These are phyloP conservation scores for Ceratocystis alfenasii DNA, from an alignment of 2,329 filamentous ascomycete genomes.

Conservation along the genomic window DNA sequence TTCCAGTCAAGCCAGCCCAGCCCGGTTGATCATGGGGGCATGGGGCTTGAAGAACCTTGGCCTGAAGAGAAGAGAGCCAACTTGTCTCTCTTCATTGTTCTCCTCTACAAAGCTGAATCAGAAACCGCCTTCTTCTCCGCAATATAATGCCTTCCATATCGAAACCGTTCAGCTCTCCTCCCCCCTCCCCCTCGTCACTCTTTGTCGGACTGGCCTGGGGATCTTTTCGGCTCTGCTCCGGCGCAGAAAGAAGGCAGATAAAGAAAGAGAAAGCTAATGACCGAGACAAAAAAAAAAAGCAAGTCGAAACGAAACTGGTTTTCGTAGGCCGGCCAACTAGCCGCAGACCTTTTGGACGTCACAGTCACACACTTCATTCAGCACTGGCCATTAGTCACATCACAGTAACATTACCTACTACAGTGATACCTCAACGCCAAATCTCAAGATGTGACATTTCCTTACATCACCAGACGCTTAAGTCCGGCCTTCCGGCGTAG, in stretches of 20 bases:
- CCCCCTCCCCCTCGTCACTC: too few species aligned
- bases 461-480: too few species aligned
- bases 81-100: too few species aligned
- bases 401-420: too few species aligned
- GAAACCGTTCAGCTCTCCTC: background rate
- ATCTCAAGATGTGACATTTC: too few species aligned
- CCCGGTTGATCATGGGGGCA: background rate
- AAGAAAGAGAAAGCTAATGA: background rate
- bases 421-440: too few species aligned
- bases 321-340: background rate
- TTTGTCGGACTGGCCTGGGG: too few species aligned
- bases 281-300: background rate
- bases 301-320: background rate
- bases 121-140: conserved; percentile 9
- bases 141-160: background rate
- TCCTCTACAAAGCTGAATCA: background rate
- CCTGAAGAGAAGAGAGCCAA: too few species aligned
- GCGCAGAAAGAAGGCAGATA: background rate
- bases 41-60: background rate
- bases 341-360: background rate
- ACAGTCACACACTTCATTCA: background rate
- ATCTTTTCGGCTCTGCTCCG: background rate
- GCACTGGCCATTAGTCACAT: too few species aligned
- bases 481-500: background rate
- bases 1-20: background rate